These are phyloP conservation scores for Mortierella sp. DNA, from an alignment of 371 early-diverging fungal genomes.

Conservation along the genomic window DNA sequence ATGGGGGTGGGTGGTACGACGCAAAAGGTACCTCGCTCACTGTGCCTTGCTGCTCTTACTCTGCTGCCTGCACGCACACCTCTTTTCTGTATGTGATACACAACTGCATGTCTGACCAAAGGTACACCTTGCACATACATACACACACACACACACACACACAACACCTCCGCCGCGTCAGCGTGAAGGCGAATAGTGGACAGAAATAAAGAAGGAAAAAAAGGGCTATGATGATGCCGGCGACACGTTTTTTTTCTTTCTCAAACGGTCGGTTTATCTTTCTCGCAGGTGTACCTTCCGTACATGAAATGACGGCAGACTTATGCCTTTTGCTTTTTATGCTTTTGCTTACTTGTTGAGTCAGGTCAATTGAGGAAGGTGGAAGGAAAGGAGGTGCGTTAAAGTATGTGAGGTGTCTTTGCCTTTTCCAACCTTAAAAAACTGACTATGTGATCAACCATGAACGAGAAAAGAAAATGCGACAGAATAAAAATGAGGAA, in stretches of 20 bases:
- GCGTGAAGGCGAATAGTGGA: neutral
- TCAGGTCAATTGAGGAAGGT: neutral
- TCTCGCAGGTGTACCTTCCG: no score
- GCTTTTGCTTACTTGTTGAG: no score
- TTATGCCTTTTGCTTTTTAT: no score
- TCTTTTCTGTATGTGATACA: neutral
- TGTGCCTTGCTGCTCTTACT: neutral
- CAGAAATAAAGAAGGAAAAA: neutral
- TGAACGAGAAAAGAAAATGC: neutral
- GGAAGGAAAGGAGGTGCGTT: neutral
- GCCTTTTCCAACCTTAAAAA: neutral
- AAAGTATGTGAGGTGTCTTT: neutral
- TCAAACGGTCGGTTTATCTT: no score
- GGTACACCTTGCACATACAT: neutral
- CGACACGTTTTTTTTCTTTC: neutral
- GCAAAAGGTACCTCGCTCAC: neutral
- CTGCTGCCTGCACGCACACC: neutral
- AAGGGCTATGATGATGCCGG: conserved; percentile 13
- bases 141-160: neutral
- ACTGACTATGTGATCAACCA: neutral
- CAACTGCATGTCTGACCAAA: neutral
- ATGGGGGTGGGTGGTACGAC: neutral
- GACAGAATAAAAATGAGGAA: neutral
- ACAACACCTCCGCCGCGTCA: neutral
- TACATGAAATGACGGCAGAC: neutral